Percentiles rank a stretch among this genome's conserved stretches.
These are phyloP conservation scores for Neocatenulostroma microsporum DNA, from an alignment of 2,329 filamentous ascomycete species.

Conservation along the genomic window DNA sequence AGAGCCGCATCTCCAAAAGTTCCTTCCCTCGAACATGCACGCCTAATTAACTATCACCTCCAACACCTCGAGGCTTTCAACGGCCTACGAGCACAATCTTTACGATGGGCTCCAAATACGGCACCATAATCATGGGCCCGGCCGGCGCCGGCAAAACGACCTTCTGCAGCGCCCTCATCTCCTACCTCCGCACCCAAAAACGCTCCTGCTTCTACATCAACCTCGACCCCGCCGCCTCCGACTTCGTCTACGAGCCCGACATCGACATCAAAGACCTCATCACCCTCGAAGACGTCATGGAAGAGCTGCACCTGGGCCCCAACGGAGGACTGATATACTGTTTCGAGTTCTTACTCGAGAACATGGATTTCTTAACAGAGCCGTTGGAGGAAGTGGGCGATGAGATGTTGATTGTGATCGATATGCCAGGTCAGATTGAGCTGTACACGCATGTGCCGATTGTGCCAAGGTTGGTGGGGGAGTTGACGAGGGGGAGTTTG, in stretches of 20 bases:
- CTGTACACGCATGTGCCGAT: conserved; percentile 96
- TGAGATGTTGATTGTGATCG: conserved; percentile 94
- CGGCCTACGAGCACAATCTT: conserved; percentile 15
- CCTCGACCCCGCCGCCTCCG: conserved; percentile 90
- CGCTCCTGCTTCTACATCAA: conserved; percentile 98
- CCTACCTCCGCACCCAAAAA: conserved; percentile 80
- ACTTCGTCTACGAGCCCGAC: conserved; percentile 84
- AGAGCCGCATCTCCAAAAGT: neutral
- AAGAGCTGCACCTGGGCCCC: conserved; percentile 80
- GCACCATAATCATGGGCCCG: conserved; percentile 90
- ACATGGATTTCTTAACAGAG: conserved; percentile 84
- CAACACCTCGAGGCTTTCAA: too few species aligned
- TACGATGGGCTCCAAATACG: conserved; percentile 61
- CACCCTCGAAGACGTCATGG: conserved; percentile 91
- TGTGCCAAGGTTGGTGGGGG: conserved; percentile 72
- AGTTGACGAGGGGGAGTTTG: conserved; percentile 71
- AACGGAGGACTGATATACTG: conserved; percentile 94
- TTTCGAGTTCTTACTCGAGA: conserved; percentile 92
- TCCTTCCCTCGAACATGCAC: neutral
- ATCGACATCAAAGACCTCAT: conserved; percentile 95
- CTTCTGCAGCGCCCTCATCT: conserved; percentile 88
- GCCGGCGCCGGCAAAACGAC: conserved; percentile 97
- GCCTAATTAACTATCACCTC: neutral
- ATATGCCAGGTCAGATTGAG: conserved; percentile 98
- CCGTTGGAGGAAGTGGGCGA: conserved; percentile 79